phyloP scores from a whole-genome alignment of 805 yeast species.

The Yarrowia osloensis region DNA sequence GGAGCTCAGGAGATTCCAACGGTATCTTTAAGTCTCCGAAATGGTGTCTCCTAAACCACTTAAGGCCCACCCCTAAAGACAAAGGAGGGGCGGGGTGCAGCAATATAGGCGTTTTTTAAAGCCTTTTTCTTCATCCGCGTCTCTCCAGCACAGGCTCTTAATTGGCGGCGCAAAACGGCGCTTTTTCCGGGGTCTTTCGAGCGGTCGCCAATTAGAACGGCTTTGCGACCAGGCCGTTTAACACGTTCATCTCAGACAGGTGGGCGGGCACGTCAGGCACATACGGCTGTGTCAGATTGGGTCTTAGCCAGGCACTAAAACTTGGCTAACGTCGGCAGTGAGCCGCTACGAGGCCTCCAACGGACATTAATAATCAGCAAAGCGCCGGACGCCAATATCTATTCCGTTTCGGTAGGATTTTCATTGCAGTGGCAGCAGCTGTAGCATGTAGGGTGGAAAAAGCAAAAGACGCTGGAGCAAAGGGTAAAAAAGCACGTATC shows the following conservation, averaged over 20 bases:
- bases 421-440: neutral
- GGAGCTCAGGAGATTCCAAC: neutral
- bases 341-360: no score
- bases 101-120: neutral
- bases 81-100: neutral
- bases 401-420: conserved; percentile 15
- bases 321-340: neutral
- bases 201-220: no score
- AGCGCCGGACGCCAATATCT: neutral
- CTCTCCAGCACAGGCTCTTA: neutral
- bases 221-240: neutral
- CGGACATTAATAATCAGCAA: neutral
- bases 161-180: neutral
- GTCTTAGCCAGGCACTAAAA: neutral
- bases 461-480: neutral
- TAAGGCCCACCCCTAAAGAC: no score
- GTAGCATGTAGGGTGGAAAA: neutral
- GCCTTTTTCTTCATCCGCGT: neutral
- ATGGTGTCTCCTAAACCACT: neutral
- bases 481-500: neutral
- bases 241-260: neutral
- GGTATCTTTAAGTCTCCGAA: neutral
- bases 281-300: neutral
- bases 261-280: neutral
- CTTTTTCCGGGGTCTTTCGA: neutral